Evolutionary conservation across 2,329 filamentous ascomycete species (phyloP).

Genomic region (Cercospora citrullina): DNA sequence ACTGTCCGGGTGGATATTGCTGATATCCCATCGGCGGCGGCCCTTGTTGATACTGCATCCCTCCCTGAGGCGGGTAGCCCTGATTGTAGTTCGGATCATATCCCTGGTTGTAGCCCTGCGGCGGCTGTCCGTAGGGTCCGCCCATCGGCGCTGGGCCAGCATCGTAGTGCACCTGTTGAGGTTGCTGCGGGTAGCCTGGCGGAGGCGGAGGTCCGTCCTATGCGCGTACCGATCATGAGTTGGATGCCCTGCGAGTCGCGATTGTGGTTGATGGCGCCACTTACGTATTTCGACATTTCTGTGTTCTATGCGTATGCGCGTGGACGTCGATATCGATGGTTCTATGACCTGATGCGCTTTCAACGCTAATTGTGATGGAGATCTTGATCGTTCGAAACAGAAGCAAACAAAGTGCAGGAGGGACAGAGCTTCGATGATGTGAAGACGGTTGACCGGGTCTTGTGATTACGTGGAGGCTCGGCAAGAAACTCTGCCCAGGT

Average conservation of each 20-base stretch:
- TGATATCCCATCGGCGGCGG: constrained; percentile 43
- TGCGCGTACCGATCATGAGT: constrained; percentile 1
- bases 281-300: constrained; percentile 14
- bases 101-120: constrained; percentile 10
- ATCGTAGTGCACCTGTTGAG: constrained; percentile 28
- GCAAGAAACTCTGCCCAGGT: constrained; percentile 3
- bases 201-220: constrained; percentile 27
- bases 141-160: constrained; percentile 18
- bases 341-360: not conserved
- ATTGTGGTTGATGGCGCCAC: constrained; percentile 2
- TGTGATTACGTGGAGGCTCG: constrained; percentile 7
- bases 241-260: not conserved
- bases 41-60: constrained; percentile 34
- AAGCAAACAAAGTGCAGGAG: constrained; percentile 5
- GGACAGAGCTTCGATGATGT: constrained; percentile 1
- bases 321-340: not conserved
- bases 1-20: constrained; percentile 6
- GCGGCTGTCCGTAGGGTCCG: constrained; percentile 18
- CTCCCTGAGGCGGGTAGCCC: constrained; percentile 34
- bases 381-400: not conserved
- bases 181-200: constrained; percentile 31
- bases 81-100: constrained; percentile 8
- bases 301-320: not conserved
- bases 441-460: constrained; percentile 3
- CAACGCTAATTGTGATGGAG: not conserved